These are phyloP conservation scores for Suillus paluster DNA, from an alignment of 768 basidiomycete species.

Conservation along the genomic window DNA sequence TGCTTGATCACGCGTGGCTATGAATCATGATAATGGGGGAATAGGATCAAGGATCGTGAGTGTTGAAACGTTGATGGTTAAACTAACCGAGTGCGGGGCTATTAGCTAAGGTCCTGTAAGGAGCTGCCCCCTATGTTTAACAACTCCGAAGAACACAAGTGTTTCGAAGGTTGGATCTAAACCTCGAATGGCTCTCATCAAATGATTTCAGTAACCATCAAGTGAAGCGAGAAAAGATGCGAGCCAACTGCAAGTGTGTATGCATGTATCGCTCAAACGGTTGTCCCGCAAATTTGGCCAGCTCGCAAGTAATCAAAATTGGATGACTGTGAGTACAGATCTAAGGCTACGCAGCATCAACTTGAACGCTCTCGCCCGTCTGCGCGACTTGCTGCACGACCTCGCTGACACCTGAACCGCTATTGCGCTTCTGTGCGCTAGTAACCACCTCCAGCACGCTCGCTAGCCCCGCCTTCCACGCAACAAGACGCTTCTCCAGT, in stretches of 20 bases:
- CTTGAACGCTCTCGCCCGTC: neutral
- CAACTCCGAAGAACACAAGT: too few relatives aligned
- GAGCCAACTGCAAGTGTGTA: neutral
- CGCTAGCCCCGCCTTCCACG: constrained; percentile 76
- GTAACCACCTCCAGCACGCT: constrained; percentile 74
- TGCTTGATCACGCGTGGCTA: too few relatives aligned
- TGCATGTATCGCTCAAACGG: neutral
- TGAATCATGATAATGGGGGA: too few relatives aligned
- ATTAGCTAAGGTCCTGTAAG: too few relatives aligned
- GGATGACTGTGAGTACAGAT: neutral
- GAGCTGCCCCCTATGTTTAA: too few relatives aligned
- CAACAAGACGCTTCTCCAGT: constrained; percentile 72
- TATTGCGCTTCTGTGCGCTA: constrained; percentile 50
- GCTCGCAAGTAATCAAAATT: neutral
- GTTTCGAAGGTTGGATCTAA: too few relatives aligned
- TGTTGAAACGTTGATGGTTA: too few relatives aligned
- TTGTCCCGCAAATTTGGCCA: neutral
- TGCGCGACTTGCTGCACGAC: constrained; percentile 20
- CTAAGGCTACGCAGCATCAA: neutral
- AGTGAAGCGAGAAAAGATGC: neutral
- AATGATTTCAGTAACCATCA: neutral
- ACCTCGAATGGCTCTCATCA: neutral
- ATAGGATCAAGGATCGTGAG: too few relatives aligned
- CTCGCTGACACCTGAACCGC: constrained; percentile 21
- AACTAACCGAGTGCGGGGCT: too few relatives aligned